Evolutionary conservation across 345 rosid species (phyloP).

Genomic region (Eucalyptus cloeziana): DNA sequence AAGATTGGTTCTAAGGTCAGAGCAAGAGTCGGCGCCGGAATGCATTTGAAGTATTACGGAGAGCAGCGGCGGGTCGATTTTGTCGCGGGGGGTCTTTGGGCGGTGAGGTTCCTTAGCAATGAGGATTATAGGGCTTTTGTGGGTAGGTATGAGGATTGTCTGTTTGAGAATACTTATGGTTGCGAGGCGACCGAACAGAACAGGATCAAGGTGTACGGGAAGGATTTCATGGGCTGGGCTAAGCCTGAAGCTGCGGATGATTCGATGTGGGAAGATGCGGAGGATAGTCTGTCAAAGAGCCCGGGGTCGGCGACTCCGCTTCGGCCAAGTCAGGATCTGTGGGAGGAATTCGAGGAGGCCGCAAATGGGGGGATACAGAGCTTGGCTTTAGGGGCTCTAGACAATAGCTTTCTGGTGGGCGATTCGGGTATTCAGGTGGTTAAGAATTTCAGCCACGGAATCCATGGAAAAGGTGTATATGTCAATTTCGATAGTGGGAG

Average conservation of each 20-base stretch:
- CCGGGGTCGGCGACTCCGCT: slow-evolving; percentile 50
- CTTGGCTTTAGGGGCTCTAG: slow-evolving; percentile 94
- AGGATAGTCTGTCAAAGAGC: slow-evolving; percentile 47
- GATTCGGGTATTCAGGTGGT: slow-evolving; percentile 89
- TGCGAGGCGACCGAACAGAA: slow-evolving; percentile 74
- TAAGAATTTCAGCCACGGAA: slow-evolving; percentile 80
- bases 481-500: slow-evolving; percentile 63
- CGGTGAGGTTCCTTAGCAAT: slow-evolving; percentile 51
- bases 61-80: slow-evolving; percentile 91
- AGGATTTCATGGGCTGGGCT: slow-evolving; percentile 46
- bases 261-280: slow-evolving; percentile 98
- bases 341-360: slow-evolving; percentile 91
- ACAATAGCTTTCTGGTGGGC: slow-evolving; percentile 93
- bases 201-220: slow-evolving; percentile 72
- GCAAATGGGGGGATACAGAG: slow-evolving; percentile 86
- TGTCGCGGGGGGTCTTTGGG: slow-evolving; percentile 86
- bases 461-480: slow-evolving; percentile 89
- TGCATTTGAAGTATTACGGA: slow-evolving; percentile 66
- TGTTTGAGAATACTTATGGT: slow-evolving; percentile 87
- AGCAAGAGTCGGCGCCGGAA: slow-evolving; percentile 14
- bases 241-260: slow-evolving; percentile 89
- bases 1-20: slow-evolving; percentile 19
- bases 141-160: slow-evolving; percentile 44
- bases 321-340: slow-evolving; percentile 56
- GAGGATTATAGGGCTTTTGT: slow-evolving; percentile 50